These are phyloP conservation scores for Euphorbia lathyris DNA, from an alignment of 345 rosid species.

Conservation along the genomic window DNA sequence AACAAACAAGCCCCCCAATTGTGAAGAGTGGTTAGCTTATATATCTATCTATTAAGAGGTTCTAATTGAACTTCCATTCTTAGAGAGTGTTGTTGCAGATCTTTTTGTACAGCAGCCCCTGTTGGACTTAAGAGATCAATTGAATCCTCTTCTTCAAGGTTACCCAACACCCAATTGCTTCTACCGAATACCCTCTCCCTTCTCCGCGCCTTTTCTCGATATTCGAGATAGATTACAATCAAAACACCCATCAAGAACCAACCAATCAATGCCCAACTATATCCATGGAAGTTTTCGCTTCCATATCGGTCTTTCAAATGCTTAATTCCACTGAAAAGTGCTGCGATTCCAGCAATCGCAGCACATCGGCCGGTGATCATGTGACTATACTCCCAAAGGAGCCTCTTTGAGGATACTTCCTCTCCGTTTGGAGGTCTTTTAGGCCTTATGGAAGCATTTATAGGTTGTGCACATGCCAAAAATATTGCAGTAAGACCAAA, in stretches of 20 bases:
- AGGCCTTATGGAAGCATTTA: conserved; percentile 82
- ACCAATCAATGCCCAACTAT: conserved; percentile 55
- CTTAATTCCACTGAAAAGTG: conserved; percentile 70
- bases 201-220: conserved; percentile 40
- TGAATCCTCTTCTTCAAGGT: conserved; percentile 78
- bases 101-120: conserved; percentile 42
- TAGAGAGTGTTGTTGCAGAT: conserved; percentile 34
- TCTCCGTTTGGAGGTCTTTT: conserved; percentile 61
- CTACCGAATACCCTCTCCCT: conserved; percentile 49
- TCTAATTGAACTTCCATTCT: conserved; percentile 89
- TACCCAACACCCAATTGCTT: conserved; percentile 81
- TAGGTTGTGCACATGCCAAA: conserved; percentile 75
- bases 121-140: conserved; percentile 60
- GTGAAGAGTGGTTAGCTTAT: conserved; percentile 3
- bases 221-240: conserved; percentile 62
- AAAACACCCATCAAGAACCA: conserved; percentile 61
- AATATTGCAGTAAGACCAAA: conserved; percentile 69
- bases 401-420: conserved; percentile 43
- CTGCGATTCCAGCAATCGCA: conserved; percentile 49
- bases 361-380: conserved; percentile 66
- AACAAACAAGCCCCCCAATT: conserved; percentile 16
- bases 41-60: conserved; percentile 60
- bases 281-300: conserved; percentile 66
- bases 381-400: conserved; percentile 84
- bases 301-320: conserved; percentile 82